These are phyloP conservation scores for Hondaea fermentalgiana DNA, from an alignment of 108 stramenopile species.

Conservation along the genomic window DNA sequence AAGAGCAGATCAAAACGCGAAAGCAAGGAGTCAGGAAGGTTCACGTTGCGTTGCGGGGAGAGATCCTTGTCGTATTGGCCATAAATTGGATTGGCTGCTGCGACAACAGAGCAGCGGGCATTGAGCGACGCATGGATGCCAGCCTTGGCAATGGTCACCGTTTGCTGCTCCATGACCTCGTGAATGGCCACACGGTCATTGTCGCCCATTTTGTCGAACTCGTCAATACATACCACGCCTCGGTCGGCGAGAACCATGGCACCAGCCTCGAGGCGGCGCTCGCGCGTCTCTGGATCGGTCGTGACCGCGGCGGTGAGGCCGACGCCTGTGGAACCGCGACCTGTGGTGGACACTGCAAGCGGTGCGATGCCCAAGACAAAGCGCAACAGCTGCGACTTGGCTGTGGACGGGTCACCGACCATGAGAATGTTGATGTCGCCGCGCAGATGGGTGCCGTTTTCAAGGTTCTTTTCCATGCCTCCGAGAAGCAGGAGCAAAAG, in stretches of 20 bases:
- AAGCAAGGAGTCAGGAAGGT: slow-evolving; percentile 92
- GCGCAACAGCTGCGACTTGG: slow-evolving; percentile 91
- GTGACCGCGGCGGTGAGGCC: slow-evolving; percentile 98
- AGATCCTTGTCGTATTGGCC: slow-evolving; percentile 92
- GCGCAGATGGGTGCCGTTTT: slow-evolving; percentile 91
- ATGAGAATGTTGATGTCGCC: slow-evolving; percentile 98
- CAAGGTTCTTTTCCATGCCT: slow-evolving; percentile 88
- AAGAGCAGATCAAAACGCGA: slow-evolving; percentile 99
- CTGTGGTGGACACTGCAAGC: slow-evolving; percentile 83
- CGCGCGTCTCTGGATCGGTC: slow-evolving; percentile 89
- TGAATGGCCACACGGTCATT: slow-evolving; percentile 92
- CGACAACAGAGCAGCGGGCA: slow-evolving; percentile 90
- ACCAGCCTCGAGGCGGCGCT: slow-evolving; percentile 92
- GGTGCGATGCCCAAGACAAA: slow-evolving; percentile 89
- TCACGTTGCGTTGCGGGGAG: slow-evolving; percentile 95
- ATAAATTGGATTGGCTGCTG: slow-evolving; percentile 98
- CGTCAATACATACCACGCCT: slow-evolving; percentile 97
- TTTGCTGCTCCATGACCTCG: slow-evolving; percentile 99
- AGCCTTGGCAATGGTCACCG: slow-evolving; percentile 99
- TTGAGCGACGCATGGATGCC: slow-evolving; percentile 88
- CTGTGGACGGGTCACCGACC: slow-evolving; percentile 99
- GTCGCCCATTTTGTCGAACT: slow-evolving; percentile 79
- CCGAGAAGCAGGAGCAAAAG: slow-evolving; percentile 79
- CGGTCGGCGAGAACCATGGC: slow-evolving; percentile 99
- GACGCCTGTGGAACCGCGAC: slow-evolving; percentile 94